A percentile compares a stretch with the other conserved stretches of the same genome.
Conservation (phyloP, 1,139 yeast species). For the Suhomyces bribrorum region DNA sequence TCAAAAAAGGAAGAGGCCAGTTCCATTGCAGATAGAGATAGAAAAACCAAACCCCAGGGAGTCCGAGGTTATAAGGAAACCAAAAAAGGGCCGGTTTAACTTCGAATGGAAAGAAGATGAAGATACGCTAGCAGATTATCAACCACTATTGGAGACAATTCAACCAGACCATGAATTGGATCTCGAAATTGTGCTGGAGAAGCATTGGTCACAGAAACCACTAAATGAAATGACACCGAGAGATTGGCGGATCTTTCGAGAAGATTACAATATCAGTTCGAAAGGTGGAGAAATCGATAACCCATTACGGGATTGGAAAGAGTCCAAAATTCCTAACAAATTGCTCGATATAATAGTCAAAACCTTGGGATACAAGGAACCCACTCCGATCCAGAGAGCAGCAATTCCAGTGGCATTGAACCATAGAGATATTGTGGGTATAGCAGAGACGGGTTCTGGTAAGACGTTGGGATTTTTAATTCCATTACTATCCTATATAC, state of each 20-base stretch:
- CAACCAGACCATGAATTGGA: conserved; percentile 15
- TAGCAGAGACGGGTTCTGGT: conserved; percentile 98
- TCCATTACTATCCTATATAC: conserved; percentile 65
- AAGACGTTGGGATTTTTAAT: conserved; percentile 87
- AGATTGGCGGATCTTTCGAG: conserved; percentile 89
- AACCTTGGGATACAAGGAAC: conserved; percentile 52
- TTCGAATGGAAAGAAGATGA: conserved; percentile 65
- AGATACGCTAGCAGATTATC: conserved; percentile 55
- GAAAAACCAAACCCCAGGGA: conserved; percentile 6
- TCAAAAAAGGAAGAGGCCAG: conserved; percentile 2
- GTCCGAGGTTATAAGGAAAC: background rate
- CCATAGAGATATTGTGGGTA: conserved; percentile 71
- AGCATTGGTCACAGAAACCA: conserved; percentile 74
- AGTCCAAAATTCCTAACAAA: conserved; percentile 49
- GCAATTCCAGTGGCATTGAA: conserved; percentile 73
- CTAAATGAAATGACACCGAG: conserved; percentile 67
- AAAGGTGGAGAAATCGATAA: conserved; percentile 53
- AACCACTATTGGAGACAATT: conserved; percentile 40
- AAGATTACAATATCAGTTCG: conserved; percentile 68
- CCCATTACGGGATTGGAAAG: conserved; percentile 78
- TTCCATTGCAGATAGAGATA: conserved; percentile 5
- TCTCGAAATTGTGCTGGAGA: conserved; percentile 22
- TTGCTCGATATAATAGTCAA: conserved; percentile 40
- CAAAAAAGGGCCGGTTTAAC: conserved; percentile 43
- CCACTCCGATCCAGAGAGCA: conserved; percentile 91